Evolutionary conservation across 1,284 basidiomycete species (phyloP).

Genomic region (Hemileia vastatrix): DNA sequence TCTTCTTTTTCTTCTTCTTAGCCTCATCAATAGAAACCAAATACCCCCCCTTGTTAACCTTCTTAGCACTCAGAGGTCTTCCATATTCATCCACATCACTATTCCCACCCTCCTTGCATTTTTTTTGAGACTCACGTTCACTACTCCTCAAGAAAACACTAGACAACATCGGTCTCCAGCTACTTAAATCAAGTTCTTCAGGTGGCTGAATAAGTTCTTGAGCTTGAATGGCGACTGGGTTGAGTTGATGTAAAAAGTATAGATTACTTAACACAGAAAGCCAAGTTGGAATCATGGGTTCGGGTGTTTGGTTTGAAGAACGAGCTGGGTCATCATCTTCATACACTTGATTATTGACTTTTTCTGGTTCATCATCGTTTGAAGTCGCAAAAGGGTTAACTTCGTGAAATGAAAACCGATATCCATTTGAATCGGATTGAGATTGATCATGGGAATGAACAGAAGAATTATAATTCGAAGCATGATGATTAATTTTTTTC

Average conservation of each 20-base stretch:
- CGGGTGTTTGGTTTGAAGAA: neutral
- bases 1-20: conserved; percentile 27
- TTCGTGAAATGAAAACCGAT: conserved; percentile 1
- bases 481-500: too few species aligned
- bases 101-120: conserved; percentile 28
- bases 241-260: conserved; percentile 69
- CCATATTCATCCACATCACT: conserved; percentile 42
- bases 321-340: conserved; percentile 7
- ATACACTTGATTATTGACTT: neutral
- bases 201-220: conserved; percentile 73
- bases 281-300: too few species aligned
- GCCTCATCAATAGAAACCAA: conserved; percentile 38
- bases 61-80: too few species aligned
- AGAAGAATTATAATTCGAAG: neutral
- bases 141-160: conserved; percentile 50
- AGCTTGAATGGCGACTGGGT: conserved; percentile 68
- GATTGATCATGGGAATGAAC: neutral
- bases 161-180: conserved; percentile 73
- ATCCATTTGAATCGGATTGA: neutral
- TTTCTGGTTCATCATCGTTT: neutral
- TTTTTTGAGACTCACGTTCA: conserved; percentile 20
- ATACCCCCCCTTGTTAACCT: conserved; percentile 28
- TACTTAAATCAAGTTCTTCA: conserved; percentile 71
- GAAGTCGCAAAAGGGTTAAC: conserved; percentile 7
- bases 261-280: conserved; percentile 75